Base-by-base conservation (phyloP, 768 basidiomycete species). In the Podaxis pistillaris region DNA sequence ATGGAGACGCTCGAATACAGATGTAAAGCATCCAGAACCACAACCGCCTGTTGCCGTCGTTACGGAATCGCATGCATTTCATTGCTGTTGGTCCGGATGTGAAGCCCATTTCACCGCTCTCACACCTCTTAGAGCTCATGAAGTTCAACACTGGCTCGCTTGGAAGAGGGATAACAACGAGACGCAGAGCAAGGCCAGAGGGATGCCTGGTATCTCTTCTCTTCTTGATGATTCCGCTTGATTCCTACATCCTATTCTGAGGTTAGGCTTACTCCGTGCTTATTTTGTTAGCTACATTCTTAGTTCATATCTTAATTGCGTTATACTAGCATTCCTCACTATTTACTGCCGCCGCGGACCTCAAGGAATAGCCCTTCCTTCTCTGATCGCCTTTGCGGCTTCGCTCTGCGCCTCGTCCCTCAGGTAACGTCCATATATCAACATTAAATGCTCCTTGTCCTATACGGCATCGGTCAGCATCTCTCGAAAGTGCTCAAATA, bases 401-500 rank as follows among this genome's bases (percentile, higher is more conserved):
- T 81, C 82, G 63, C 82, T 81, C 69, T 83, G 79, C 1, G 83
- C 80, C 65, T 86, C 83, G 65, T 88, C 79, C 7, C 79, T 78
- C 44, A 88, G 73, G 68, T 86, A 88, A 3, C 85, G 79, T 7
- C 75, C 79, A 63, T 83, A 83, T 1, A 87, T 81, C 54, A 76
- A 77, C 3, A 72, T 70, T 50, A 81, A 78, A 67, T 86, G 79
- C 51, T 74, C 68, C 28, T 63, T 62, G 37, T 65, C 53, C 70
- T 71, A 52, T 38, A 44, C 37, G n/a, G n/a, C 15, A n/a, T 19
- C 3, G 11, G 47, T 49, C 47, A 49, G 41, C 41, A n/a, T 44
- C 41, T 44, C 41, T 15, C 41, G 8, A 33, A 33, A 33, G 33
- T 33, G 0, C 33, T 33, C 33, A 33, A 33, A 9, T 33, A 33